Conservation (phyloP, 2,329 filamentous ascomycete genomes). For the Ascochyta koolunga region DNA sequence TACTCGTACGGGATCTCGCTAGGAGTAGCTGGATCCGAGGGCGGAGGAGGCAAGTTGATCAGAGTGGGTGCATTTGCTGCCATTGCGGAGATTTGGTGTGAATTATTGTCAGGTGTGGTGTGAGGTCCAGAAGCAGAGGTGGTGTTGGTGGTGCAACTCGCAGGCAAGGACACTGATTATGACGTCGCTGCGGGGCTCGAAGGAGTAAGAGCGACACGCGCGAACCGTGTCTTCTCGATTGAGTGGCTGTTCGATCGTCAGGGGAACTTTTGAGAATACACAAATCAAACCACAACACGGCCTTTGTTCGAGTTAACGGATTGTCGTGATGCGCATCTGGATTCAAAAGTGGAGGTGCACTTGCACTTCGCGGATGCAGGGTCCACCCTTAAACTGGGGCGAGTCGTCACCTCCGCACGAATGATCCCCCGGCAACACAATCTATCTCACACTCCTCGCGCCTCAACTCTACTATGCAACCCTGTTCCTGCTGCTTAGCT, state of each 20-base stretch:
- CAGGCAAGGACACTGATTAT: conserved; percentile 10
- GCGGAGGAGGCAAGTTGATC: conserved; percentile 83
- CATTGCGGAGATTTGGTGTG: conserved; percentile 27
- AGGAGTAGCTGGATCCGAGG: conserved; percentile 82
- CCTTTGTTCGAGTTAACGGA: not conserved
- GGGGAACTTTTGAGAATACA: not conserved
- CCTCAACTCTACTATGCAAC: not conserved
- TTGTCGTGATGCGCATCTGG: not conserved
- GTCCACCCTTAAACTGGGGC: conserved; percentile 4
- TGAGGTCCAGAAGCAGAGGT: not conserved
- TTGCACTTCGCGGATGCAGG: conserved; percentile 7
- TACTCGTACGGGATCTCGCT: conserved; percentile 82
- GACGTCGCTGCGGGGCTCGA: conserved; percentile 15
- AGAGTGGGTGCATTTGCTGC: conserved; percentile 64
- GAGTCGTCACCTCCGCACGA: not conserved
- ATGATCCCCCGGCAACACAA: not conserved
- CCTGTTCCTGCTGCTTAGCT: no score
- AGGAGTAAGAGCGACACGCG: conserved; percentile 5
- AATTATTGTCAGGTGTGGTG: not conserved
- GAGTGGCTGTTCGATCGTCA: conserved; percentile 7
- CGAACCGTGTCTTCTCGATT: conserved; percentile 6
- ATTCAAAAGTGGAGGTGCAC: conserved; percentile 4
- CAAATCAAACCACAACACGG: not conserved
- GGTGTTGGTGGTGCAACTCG: conserved; percentile 1
- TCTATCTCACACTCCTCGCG: not conserved